Percentiles rank a stretch among this genome's conserved stretches.
phyloP scores from a whole-genome alignment of 2,329 filamentous ascomycete species.

The Monascus ruber region DNA sequence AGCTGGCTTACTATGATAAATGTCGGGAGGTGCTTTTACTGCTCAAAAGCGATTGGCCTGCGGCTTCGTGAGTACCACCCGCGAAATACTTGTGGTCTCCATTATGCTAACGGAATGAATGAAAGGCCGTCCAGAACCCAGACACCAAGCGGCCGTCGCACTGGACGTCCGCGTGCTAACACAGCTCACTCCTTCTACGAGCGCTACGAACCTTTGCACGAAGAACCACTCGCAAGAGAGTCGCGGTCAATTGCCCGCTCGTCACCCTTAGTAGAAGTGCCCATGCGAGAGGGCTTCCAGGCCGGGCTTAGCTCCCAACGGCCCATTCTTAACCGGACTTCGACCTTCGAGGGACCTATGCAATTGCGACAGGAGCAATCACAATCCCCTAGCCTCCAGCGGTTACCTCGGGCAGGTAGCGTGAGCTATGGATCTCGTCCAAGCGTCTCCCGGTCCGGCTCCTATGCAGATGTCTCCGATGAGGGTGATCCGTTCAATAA shows the following conservation, averaged over 20 bases:
- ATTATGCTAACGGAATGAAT: neutral
- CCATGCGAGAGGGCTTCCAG: conserved; percentile 29
- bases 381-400: conserved; percentile 36
- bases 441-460: conserved; percentile 26
- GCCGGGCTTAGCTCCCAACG: conserved; percentile 34
- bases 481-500: conserved; percentile 39
- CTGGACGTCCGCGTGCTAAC: conserved; percentile 47
- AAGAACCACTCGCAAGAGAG: conserved; percentile 39
- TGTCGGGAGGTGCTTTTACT: conserved; percentile 72
- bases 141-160: conserved; percentile 28
- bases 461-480: conserved; percentile 38
- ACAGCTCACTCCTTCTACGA: conserved; percentile 54
- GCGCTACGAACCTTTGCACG: conserved; percentile 45
- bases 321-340: conserved; percentile 39
- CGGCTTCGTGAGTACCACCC: conserved; percentile 35
- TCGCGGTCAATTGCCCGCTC: conserved; percentile 36
- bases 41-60: conserved; percentile 58
- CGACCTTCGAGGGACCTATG: conserved; percentile 49
- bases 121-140: conserved; percentile 15
- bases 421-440: conserved; percentile 42
- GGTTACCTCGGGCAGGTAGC: conserved; percentile 41
- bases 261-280: conserved; percentile 23
- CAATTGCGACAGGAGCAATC: conserved; percentile 43
- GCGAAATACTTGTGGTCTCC: neutral
- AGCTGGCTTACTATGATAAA: conserved; percentile 83